Conservation (phyloP, 2,329 filamentous ascomycete genomes). For the Tolypocladium nubicola region DNA sequence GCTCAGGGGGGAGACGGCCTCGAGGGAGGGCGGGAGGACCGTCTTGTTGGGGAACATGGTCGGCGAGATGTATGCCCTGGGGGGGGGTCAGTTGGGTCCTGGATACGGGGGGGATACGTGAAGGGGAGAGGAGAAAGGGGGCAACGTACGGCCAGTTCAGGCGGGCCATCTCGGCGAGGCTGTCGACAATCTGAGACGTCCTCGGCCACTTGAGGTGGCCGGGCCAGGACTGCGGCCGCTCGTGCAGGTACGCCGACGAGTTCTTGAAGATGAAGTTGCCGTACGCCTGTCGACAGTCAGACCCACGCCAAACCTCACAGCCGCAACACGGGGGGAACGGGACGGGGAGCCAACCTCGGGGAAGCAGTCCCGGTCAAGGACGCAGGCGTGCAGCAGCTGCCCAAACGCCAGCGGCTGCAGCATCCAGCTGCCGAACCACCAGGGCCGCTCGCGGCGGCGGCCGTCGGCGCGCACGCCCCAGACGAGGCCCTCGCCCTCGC, state of each 20-base stretch:
- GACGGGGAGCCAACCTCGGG: slow-evolving; percentile 38
- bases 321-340: neutral
- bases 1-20: slow-evolving; percentile 64
- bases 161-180: slow-evolving; percentile 68
- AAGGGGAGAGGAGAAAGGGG: neutral
- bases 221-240: slow-evolving; percentile 59
- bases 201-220: slow-evolving; percentile 60
- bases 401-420: slow-evolving; percentile 67
- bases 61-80: slow-evolving; percentile 67
- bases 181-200: slow-evolving; percentile 68
- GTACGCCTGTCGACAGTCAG: slow-evolving; percentile 4
- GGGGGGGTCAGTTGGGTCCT: slow-evolving; percentile 1
- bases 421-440: slow-evolving; percentile 81
- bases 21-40: slow-evolving; percentile 55
- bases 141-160: slow-evolving; percentile 69
- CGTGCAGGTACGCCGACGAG: slow-evolving; percentile 70
- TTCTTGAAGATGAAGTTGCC: slow-evolving; percentile 53
- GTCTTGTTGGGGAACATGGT: slow-evolving; percentile 70
- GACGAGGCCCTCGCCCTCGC: slow-evolving; percentile 62
- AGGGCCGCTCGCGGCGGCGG: slow-evolving; percentile 52
- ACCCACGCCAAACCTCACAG: neutral
- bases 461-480: slow-evolving; percentile 44
- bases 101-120: no score
- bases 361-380: slow-evolving; percentile 68
- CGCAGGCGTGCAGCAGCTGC: slow-evolving; percentile 64